Evolutionary conservation across 768 basidiomycete species (phyloP).

Genomic region (Gloeopeniophorella convolvens): DNA sequence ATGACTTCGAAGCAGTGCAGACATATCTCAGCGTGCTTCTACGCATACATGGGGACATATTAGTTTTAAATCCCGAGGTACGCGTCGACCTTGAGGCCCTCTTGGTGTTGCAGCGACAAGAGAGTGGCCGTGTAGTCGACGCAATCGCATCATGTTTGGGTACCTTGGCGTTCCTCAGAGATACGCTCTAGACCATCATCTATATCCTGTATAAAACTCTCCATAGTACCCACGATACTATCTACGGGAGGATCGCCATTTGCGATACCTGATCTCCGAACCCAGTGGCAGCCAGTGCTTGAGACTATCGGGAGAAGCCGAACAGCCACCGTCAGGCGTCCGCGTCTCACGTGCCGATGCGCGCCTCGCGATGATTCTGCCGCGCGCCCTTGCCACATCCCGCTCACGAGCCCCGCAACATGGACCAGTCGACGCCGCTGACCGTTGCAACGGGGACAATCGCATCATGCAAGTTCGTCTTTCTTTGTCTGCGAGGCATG

Average conservation of each 20-base stretch:
- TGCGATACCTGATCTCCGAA: no score
- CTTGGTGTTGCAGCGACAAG: constrained; percentile 58
- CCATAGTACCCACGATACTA: no score
- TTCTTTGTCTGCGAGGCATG: constrained; percentile 19
- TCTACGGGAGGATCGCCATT: no score
- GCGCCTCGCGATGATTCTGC: no score
- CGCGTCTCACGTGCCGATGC: no score
- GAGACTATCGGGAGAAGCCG: constrained; percentile 13
- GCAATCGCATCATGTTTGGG: constrained; percentile 69
- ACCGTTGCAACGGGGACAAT: constrained; percentile 53
- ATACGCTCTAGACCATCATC: constrained; percentile 40
- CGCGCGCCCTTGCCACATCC: neutral
- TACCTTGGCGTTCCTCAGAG: constrained; percentile 69
- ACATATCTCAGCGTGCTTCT: constrained; percentile 81
- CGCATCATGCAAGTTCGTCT: constrained; percentile 78
- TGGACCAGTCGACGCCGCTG: constrained; percentile 29
- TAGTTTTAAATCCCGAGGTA: constrained; percentile 68
- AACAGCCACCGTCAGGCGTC: no score
- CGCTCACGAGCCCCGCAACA: constrained; percentile 5
- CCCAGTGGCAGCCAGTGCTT: no score
- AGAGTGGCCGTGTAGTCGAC: constrained; percentile 73
- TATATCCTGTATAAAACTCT: no score
- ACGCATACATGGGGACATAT: constrained; percentile 73
- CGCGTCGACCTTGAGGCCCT: constrained; percentile 49
- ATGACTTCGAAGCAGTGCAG: constrained; percentile 95